Evolutionary conservation across 2,329 filamentous ascomycete species (phyloP), one percentile per base, ranked within the genome.

Genomic region (Cryphonectria parasitica): DNA sequence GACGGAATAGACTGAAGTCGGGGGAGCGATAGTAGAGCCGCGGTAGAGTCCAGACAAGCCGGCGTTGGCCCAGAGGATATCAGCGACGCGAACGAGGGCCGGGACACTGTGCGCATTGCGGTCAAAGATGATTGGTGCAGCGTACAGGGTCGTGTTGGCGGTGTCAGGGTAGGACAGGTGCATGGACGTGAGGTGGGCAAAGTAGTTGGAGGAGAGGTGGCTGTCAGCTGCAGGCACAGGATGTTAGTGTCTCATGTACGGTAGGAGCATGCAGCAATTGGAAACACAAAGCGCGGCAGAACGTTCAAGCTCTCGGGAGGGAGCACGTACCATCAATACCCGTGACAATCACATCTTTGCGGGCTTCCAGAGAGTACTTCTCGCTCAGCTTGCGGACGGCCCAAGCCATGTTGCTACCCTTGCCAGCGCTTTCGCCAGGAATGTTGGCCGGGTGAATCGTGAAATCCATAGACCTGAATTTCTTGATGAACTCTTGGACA

Each of bases 371-470:
- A 6, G 84, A 78, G 75, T 92, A 91, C 75, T 85, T 89, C 75
- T 86, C 85, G 77, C 88, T 90, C 66, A 91, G 83, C 78, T 90
- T 89, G 73, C 87, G 86, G 13, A 90, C 91, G 25, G 90, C 90
- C 89, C 90, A 93, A 66, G 88, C 87, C 72, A 91, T 85, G 78
- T 93, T 93, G 82, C 91, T 93, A 73, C 91, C 91, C 77, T 93
- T 93, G 70, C 91, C 91, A 68, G 90, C 89, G 65, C 90, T 87
- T 77, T 93, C 91, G 17, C 89, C 88, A 3, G 87, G 86, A 66
- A 93, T 87, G 68, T 88, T 88, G 31, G 84, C 80, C 0, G 91
- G 91, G 75, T 93, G 91, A 17, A 92, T 79, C 2, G 90, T 92
- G 77, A 88, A 90, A 75, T 89, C 87, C 75, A 93, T 90, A 71